These are phyloP conservation scores for Neoascochyta sp. DNA, from an alignment of 2,329 filamentous ascomycete species.

Conservation along the genomic window DNA sequence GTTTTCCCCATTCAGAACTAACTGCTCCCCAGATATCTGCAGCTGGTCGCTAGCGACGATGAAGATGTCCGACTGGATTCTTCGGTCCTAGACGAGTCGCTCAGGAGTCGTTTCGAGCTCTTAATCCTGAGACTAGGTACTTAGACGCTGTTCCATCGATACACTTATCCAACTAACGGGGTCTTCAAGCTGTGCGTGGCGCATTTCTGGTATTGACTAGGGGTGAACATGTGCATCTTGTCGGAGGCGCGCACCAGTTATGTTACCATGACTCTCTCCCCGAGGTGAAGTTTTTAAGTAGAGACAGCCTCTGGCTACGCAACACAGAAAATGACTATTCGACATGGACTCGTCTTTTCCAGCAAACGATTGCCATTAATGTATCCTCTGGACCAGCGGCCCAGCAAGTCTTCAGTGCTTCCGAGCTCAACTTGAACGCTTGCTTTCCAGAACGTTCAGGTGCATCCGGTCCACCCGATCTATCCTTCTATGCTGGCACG, in stretches of 20 bases:
- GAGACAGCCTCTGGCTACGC: not conserved
- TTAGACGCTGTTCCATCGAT: no score
- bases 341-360: constrained; percentile 1
- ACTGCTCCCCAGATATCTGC: constrained; percentile 1
- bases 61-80: not conserved
- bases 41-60: not conserved
- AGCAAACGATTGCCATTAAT: not conserved
- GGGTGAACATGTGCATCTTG: not conserved
- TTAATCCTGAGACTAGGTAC: not conserved
- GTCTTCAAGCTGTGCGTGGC: constrained; percentile 1
- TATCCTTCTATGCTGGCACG: constrained; percentile 8
- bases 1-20: no score
- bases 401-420: not conserved
- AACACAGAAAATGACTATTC: not conserved
- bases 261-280: not conserved
- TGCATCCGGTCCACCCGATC: not conserved
- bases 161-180: not conserved
- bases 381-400: not conserved
- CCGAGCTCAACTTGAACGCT: not conserved
- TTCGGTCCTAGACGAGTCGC: not conserved
- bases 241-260: not conserved
- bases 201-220: constrained; percentile 1
- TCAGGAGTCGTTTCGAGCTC: not conserved
- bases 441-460: not conserved
- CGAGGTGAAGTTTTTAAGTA: not conserved